phyloP scores from a whole-genome alignment of 2,329 filamentous ascomycete species.

The Monosporascus sp. region DNA sequence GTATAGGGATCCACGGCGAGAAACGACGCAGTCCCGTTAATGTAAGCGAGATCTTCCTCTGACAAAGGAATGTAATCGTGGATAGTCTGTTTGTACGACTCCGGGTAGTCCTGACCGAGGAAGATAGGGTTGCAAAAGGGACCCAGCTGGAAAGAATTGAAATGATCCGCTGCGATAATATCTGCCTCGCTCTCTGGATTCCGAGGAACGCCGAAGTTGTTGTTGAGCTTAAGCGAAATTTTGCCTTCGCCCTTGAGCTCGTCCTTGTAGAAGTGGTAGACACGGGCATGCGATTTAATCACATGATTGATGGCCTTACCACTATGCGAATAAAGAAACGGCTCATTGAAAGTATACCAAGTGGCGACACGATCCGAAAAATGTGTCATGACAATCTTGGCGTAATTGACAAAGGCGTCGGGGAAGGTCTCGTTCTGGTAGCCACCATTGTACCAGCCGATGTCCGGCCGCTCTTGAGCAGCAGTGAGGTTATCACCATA shows the following conservation, averaged over 20 bases:
- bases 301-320: constrained; percentile 35
- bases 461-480: constrained; percentile 16
- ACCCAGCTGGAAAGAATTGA: constrained; percentile 42
- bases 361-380: constrained; percentile 47
- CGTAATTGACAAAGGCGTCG: constrained; percentile 49
- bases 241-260: constrained; percentile 46
- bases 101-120: constrained; percentile 46
- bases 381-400: constrained; percentile 45
- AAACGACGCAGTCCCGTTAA: constrained; percentile 49
- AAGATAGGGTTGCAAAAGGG: constrained; percentile 50
- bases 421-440: constrained; percentile 43
- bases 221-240: constrained; percentile 45
- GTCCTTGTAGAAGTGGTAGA: constrained; percentile 51
- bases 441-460: constrained; percentile 37
- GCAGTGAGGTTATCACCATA: constrained; percentile 26
- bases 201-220: constrained; percentile 46
- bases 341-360: constrained; percentile 53
- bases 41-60: constrained; percentile 41
- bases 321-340: constrained; percentile 36
- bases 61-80: constrained; percentile 43
- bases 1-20: constrained; percentile 56
- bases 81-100: constrained; percentile 39
- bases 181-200: constrained; percentile 35
- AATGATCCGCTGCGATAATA: constrained; percentile 40
- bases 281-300: constrained; percentile 43